Conservation (phyloP, 306 rosid genomes). For the Sesbania bispinosa region DNA sequence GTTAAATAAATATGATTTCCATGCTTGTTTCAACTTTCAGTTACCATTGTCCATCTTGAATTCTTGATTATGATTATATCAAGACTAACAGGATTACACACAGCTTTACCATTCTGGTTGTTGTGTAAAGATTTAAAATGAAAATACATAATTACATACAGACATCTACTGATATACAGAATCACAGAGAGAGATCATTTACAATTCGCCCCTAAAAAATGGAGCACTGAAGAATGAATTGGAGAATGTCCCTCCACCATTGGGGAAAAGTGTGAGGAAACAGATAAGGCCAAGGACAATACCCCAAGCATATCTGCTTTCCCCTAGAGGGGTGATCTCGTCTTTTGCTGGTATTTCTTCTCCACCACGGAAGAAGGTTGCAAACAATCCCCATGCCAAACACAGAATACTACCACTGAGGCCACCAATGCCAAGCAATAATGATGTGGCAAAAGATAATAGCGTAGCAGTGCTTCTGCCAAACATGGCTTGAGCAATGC, state of each 20-base stretch:
- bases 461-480: constrained; percentile 72
- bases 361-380: constrained; percentile 87
- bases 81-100: neutral
- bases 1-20: neutral
- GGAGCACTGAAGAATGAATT: constrained; percentile 65
- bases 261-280: constrained; percentile 87
- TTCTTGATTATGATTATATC: neutral
- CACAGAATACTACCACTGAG: constrained; percentile 91
- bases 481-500: constrained; percentile 90
- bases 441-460: constrained; percentile 70
- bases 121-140: neutral
- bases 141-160: constrained; percentile 6
- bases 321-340: constrained; percentile 77
- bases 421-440: constrained; percentile 83
- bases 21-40: neutral
- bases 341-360: constrained; percentile 89
- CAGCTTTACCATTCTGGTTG: neutral
- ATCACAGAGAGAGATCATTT: neutral
- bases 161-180: neutral
- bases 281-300: constrained; percentile 76
- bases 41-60: neutral
- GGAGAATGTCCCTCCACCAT: constrained; percentile 83
- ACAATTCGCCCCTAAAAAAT: constrained; percentile 71
- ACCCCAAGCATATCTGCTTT: constrained; percentile 81
- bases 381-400: constrained; percentile 92